Percentiles rank a stretch among this genome's conserved stretches.
These are phyloP conservation scores for Trypanosomatidae sp. DNA, from an alignment of 208 protist species.

Conservation along the genomic window DNA sequence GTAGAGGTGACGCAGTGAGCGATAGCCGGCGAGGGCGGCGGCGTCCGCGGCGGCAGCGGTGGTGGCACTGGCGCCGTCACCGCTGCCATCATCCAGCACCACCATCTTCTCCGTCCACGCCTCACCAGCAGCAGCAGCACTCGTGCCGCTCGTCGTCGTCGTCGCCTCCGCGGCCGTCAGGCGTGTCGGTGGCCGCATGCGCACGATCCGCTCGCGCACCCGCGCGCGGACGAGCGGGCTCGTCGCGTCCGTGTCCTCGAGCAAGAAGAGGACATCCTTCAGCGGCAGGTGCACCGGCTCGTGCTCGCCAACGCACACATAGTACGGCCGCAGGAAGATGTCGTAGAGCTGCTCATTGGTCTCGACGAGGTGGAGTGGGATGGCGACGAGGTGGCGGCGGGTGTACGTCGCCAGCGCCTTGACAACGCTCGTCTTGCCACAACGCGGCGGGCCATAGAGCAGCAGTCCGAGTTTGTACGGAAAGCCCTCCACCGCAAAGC, in stretches of 20 bases:
- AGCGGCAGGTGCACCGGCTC: conserved; percentile 28
- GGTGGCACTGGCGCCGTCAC: background rate
- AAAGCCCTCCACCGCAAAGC: conserved; percentile 75
- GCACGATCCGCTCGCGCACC: conserved; percentile 14
- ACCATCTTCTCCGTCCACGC: background rate
- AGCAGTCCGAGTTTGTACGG: conserved; percentile 95
- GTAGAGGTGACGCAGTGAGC: background rate
- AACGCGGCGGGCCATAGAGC: conserved; percentile 95
- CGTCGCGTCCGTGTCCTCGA: conserved; percentile 72
- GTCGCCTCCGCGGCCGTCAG: conserved; percentile 5
- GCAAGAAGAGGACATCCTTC: conserved; percentile 77
- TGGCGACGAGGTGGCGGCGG: conserved; percentile 74
- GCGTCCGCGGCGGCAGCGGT: background rate
- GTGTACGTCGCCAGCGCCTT: conserved; percentile 99
- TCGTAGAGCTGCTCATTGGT: conserved; percentile 88
- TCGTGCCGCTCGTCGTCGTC: conserved; percentile 11
- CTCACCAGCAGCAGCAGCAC: conserved; percentile 6
- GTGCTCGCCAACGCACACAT: conserved; percentile 32
- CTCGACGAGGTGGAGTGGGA: conserved; percentile 49
- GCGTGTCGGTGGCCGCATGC: conserved; percentile 6
- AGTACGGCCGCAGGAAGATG: conserved; percentile 61
- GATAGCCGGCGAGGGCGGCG: background rate
- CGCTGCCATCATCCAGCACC: too few relatives aligned
- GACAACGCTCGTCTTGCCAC: conserved; percentile 96
- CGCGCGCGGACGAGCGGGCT: conserved; percentile 58